These are phyloP conservation scores for Magnolia officinalis DNA, from an alignment of 164 flowering plant genomes.

Conservation along the genomic window DNA sequence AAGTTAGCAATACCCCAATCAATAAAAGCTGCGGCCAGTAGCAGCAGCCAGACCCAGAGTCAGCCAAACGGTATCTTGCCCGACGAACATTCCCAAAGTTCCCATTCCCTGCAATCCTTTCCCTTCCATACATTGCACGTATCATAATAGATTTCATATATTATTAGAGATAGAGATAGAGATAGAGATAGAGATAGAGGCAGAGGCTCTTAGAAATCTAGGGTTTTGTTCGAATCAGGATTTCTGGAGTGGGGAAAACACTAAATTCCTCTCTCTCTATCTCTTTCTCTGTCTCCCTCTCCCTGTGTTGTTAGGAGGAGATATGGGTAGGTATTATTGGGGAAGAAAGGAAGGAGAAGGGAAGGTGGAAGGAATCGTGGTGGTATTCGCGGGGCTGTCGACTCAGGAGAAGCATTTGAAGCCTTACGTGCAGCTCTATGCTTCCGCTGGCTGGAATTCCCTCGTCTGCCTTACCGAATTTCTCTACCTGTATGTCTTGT, in stretches of 20 bases:
- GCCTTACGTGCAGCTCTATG: slow-evolving; percentile 59
- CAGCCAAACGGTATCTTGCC: too few relatives aligned
- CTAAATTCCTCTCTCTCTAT: neutral
- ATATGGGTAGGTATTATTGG: slow-evolving; percentile 69
- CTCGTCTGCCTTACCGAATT: slow-evolving; percentile 82
- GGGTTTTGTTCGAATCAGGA: neutral
- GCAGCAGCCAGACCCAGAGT: neutral
- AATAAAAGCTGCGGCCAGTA: slow-evolving; percentile 1
- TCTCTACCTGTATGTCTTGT: slow-evolving; percentile 51
- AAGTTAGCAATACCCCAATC: neutral
- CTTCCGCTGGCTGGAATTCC: slow-evolving; percentile 84
- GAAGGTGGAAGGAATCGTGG: slow-evolving; percentile 62
- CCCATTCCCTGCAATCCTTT: too few relatives aligned
- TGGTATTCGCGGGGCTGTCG: slow-evolving; percentile 88
- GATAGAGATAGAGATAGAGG: too few relatives aligned
- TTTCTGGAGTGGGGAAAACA: neutral
- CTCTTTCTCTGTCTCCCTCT: neutral
- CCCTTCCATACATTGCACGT: too few relatives aligned
- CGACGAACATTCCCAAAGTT: too few relatives aligned
- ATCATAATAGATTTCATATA: too few relatives aligned
- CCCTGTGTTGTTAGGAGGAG: slow-evolving; percentile 62
- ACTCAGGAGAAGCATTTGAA: slow-evolving; percentile 72
- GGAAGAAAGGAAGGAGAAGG: slow-evolving; percentile 50
- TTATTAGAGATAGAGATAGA: neutral
- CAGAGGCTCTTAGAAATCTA: neutral